phyloP scores from a whole-genome alignment of 169 alveolate genomes.

The Eimeria tenella region DNA sequence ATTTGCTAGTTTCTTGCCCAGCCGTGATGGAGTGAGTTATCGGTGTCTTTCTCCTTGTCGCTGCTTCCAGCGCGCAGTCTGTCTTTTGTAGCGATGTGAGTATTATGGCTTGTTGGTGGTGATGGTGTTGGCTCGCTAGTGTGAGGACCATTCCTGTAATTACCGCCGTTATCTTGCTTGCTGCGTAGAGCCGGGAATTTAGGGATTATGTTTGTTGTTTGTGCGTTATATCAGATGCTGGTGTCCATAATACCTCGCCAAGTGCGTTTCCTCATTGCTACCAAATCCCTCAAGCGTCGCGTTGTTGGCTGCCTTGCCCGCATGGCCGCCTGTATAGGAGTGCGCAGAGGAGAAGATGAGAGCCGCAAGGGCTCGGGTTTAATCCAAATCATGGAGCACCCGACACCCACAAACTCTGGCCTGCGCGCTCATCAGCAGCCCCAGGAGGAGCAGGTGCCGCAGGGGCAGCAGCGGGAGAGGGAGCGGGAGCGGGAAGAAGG shows the following conservation, averaged over 20 bases:
- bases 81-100: no score
- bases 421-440: not conserved
- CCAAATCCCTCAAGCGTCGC: slow-evolving; percentile 80
- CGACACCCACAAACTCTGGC: not conserved
- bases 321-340: slow-evolving; percentile 93
- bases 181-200: not conserved
- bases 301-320: slow-evolving; percentile 91
- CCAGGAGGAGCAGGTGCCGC: not conserved
- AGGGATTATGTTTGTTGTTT: not conserved
- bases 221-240: slow-evolving; percentile 79
- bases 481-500: not conserved
- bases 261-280: slow-evolving; percentile 91
- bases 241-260: slow-evolving; percentile 93
- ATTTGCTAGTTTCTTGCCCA: not conserved
- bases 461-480: not conserved
- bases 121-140: not conserved
- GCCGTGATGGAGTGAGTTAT: not conserved
- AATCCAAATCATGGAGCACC: slow-evolving; percentile 84
- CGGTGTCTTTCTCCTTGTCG: not conserved
- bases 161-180: not conserved
- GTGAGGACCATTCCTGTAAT: not conserved
- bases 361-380: slow-evolving; percentile 91
- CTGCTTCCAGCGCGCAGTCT: no score
- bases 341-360: slow-evolving; percentile 91
- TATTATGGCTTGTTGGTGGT: no score